phyloP scores from a whole-genome alignment of 176 grass and related monocot species.

The Bolboschoenus planiculmis region DNA sequence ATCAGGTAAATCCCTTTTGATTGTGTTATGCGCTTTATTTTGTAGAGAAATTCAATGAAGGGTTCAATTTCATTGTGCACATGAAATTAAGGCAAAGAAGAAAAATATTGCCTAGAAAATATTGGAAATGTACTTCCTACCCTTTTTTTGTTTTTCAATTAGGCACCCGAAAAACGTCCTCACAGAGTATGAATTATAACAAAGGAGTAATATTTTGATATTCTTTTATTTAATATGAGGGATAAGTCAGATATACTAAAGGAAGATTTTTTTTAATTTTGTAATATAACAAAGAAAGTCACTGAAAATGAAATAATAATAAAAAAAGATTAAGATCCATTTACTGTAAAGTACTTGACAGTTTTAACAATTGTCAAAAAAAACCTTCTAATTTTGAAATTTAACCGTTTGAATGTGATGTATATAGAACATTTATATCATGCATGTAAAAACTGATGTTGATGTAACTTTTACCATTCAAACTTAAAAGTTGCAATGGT shows the following conservation, averaged over 20 bases:
- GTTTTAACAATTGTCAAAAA: slow-evolving; percentile 2
- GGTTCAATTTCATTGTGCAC: background rate
- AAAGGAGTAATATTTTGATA: background rate
- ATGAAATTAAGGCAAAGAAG: background rate
- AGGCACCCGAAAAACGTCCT: background rate
- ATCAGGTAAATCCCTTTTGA: slow-evolving; percentile 36
- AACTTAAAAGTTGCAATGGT: background rate
- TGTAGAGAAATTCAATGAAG: background rate
- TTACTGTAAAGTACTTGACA: background rate
- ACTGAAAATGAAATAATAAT: background rate
- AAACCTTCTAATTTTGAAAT: background rate
- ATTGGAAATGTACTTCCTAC: background rate
- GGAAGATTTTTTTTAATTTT: background rate
- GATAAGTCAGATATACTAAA: background rate
- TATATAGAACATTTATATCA: background rate
- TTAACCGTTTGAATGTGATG: background rate
- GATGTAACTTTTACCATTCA: background rate
- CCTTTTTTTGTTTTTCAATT: background rate
- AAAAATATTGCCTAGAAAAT: background rate
- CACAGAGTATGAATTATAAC: background rate
- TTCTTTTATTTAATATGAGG: background rate
- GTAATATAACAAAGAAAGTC: background rate
- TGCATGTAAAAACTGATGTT: background rate
- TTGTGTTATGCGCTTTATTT: background rate
- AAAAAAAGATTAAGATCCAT: background rate